Evolutionary conservation across 2,329 filamentous ascomycete genomes (phyloP), one percentile per base, ranked within the genome.

Genomic region (Clathrospora elynae): DNA sequence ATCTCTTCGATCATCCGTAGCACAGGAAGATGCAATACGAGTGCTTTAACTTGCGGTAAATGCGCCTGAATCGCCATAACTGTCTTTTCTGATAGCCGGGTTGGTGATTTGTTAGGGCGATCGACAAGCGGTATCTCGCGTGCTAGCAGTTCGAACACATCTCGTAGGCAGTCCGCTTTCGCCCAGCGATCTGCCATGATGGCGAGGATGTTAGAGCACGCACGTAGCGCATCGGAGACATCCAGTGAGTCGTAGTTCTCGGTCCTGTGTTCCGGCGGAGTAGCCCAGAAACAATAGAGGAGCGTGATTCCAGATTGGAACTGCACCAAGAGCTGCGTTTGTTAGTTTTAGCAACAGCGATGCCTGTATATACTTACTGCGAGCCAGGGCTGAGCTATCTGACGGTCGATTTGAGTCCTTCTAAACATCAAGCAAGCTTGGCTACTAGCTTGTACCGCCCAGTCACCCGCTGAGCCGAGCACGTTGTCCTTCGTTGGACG

Each of bases 121-220:
- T 57, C 52, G 3, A 57, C 42, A 5, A 55, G 46, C 8, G 54
- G 54, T 19, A 55, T 53, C 26, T 57, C 54, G 13, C 54, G 49
- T 22, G 51, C 53, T 19, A 72, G 51, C 2, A 70, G 45, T 14
- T 70, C 67, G 40, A 72, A 71, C 1, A 63, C 57, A 33, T 71
- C 67, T 17, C 67, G 39, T 5, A 71, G 20, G 11, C 62, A 67
- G 23, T 70, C 64, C 1, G 64, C 62, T 39, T 67, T 64, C 5
- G 64, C 55, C 68, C 70, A 71, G 4, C 62, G 60, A 37, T 71
- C 67, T 0, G 68, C 66, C 31, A 70, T 63, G 18, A 69, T 64
- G 3, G 69, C 63, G 5, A 72, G 59, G 7, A 64, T 67, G 26
- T 64, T 70, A 3, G 59, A 65, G 36, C 70, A 72, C 6, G 68